Base-by-base conservation (phyloP, 306 rosid genomes). In the Echinosophora koreensis region DNA sequence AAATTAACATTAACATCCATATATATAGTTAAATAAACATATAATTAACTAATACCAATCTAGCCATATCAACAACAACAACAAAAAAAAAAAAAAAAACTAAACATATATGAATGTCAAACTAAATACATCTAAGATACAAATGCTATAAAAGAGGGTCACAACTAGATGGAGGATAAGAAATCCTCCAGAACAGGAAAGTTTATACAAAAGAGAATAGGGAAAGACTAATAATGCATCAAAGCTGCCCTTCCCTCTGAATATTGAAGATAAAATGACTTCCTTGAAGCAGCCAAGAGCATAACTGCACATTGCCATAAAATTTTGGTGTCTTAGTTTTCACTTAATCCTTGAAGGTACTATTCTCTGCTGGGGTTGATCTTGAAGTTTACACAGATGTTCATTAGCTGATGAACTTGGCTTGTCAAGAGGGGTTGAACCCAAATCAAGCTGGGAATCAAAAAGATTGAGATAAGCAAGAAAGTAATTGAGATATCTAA, bases 241-340 rank as follows among this genome's bases (percentile, higher is more conserved):
- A 56, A 57, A 56, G 41, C 41, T 22, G 13, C 55, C 9, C 42
- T 39, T 41, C 42, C 39, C 55, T 27, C 8, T 12, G 55, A 37
- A 37, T 71, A 51, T 70, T 47, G 18, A 10, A 16, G 62, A 70
- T 37, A 54, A n/a, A n/a, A 49, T 27, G 22, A 30, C 64, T 37
- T 16, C 76, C n/a, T 38, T 54, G 50, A 71, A 54, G 66, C 44
- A 65, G 16, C 28, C 27, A 58, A 47, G n/a, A 62, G 38, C 11
- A 61, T 27, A 61, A 74, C 50, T 9, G 58, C 52, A 42, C 3
- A 39, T 30, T 41, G 17, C 59, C 47, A 66, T 50, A 8, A 66
- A 28, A 3, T 57, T 58, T 56, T 6, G 60, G 60, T 17, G 39
- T 37, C 28, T n/a, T n/a, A n/a, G 42, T 37, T 12, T 56, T 66